phyloP scores from a whole-genome alignment of 306 rosid species.

The Herpetospermum pedunculosum region DNA sequence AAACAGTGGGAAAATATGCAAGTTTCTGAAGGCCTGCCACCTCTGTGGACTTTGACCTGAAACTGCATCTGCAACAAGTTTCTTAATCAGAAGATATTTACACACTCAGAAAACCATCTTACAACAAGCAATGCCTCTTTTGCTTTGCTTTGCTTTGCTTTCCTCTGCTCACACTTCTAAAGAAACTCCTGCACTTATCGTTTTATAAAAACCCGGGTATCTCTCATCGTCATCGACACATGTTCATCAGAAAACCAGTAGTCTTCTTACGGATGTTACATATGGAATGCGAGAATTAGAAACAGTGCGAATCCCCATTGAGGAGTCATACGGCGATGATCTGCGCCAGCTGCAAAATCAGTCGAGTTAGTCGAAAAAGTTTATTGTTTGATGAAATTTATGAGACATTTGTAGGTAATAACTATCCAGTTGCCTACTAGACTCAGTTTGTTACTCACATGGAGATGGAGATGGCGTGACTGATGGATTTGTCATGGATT shows the following conservation, averaged over 20 bases:
- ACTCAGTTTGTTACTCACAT: constrained; percentile 34
- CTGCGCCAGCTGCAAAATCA: constrained; percentile 51
- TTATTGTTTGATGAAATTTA: background rate
- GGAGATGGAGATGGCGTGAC: constrained; percentile 28
- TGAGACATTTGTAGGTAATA: background rate
- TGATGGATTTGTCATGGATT: constrained; percentile 11
- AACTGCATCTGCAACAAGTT: constrained; percentile 39
- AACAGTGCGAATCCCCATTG: constrained; percentile 32
- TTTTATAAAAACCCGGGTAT: constrained; percentile 23
- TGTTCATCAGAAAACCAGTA: constrained; percentile 9
- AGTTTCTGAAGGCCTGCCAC: constrained; percentile 73
- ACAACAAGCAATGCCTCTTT: constrained; percentile 38
- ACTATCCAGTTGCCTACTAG: background rate
- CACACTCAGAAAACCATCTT: constrained; percentile 48
- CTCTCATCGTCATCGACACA: background rate
- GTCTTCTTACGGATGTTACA: constrained; percentile 21
- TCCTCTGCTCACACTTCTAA: constrained; percentile 38
- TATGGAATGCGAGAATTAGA: constrained; percentile 28
- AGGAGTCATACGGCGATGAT: constrained; percentile 12
- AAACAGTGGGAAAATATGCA: constrained; percentile 50
- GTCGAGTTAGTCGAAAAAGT: background rate
- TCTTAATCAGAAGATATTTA: constrained; percentile 60
- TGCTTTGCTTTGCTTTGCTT: constrained; percentile 25
- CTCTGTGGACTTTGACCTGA: constrained; percentile 77
- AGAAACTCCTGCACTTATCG: constrained; percentile 24